Conservation (phyloP, 441 rosid genomes). For the Populus tomentosa region DNA sequence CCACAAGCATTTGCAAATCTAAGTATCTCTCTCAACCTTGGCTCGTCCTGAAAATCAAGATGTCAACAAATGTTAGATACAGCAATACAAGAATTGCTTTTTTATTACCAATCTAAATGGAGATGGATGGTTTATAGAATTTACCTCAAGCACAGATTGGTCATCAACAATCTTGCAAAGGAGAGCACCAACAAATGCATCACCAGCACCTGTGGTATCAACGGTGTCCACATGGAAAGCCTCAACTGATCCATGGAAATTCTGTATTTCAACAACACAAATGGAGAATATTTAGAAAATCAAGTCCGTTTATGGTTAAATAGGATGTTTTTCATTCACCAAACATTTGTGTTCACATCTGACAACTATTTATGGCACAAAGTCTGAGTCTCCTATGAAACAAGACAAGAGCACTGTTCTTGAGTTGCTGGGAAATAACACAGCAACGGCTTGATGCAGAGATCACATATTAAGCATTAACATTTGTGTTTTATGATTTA, state of each 20-base stretch:
- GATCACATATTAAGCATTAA: background rate
- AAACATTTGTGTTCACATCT: too few species aligned
- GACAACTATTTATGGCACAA: too few species aligned
- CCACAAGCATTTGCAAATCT: constrained; percentile 89
- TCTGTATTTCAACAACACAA: constrained; percentile 33
- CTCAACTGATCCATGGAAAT: constrained; percentile 73
- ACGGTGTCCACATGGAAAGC: constrained; percentile 68
- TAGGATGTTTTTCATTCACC: background rate
- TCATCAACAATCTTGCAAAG: constrained; percentile 74
- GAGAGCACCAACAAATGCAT: constrained; percentile 84
- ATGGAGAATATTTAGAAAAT: background rate
- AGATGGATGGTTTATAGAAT: background rate
- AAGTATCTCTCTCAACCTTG: constrained; percentile 61
- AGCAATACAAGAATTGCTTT: background rate
- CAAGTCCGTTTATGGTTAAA: background rate
- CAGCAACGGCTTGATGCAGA: background rate
- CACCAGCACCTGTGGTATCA: constrained; percentile 98
- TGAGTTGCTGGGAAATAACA: background rate
- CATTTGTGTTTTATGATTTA: too few species aligned
- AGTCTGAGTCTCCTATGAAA: too few species aligned
- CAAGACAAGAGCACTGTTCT: background rate
- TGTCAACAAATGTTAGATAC: background rate
- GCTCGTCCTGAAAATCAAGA: constrained; percentile 46
- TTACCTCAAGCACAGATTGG: constrained; percentile 62
- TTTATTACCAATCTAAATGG: background rate